A percentile compares a stretch with the other conserved stretches of the same genome.
Conservation (phyloP, 495 filamentous ascomycete genomes). For the Trichocladium antarcticum region DNA sequence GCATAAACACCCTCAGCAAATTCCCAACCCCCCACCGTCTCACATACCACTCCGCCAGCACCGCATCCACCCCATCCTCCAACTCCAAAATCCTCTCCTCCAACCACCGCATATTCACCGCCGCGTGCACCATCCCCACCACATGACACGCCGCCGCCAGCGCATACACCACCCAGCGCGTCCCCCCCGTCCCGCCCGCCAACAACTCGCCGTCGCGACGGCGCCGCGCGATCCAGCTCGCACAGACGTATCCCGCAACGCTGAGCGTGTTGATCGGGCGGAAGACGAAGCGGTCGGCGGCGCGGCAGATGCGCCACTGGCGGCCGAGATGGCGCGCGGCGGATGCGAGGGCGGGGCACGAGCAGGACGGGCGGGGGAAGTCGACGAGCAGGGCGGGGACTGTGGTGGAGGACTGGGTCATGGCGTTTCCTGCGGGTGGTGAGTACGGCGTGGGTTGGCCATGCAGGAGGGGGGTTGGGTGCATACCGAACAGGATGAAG, state of each 20-base stretch:
- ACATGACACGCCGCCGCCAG: constrained; percentile 33
- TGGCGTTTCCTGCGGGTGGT: constrained; percentile 34
- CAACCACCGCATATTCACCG: constrained; percentile 41
- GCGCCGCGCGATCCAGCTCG: constrained; percentile 19
- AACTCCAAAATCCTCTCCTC: constrained; percentile 37
- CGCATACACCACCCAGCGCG: constrained; percentile 34
- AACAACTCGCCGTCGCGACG: constrained; percentile 14
- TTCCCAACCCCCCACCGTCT: constrained; percentile 31
- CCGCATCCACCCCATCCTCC: not conserved
- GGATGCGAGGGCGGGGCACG: constrained; percentile 26
- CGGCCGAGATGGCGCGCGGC: constrained; percentile 33
- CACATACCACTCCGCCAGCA: constrained; percentile 28
- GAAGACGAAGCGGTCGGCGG: constrained; percentile 39
- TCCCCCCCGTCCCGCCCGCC: too few relatives aligned
- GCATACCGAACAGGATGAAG: constrained; percentile 36
- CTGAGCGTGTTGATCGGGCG: constrained; percentile 39
- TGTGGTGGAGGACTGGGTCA: constrained; percentile 43
- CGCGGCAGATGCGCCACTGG: constrained; percentile 41
- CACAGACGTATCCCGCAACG: constrained; percentile 37
- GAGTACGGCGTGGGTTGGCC: not conserved
- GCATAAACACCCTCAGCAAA: constrained; percentile 29
- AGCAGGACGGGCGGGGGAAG: constrained; percentile 34
- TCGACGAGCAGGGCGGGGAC: constrained; percentile 38
- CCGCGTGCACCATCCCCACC: constrained; percentile 36
- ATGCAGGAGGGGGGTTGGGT: not conserved